Evolutionary conservation across 371 early-diverging fungal genomes (phyloP).

Genomic region (Mucor circinelloides): DNA sequence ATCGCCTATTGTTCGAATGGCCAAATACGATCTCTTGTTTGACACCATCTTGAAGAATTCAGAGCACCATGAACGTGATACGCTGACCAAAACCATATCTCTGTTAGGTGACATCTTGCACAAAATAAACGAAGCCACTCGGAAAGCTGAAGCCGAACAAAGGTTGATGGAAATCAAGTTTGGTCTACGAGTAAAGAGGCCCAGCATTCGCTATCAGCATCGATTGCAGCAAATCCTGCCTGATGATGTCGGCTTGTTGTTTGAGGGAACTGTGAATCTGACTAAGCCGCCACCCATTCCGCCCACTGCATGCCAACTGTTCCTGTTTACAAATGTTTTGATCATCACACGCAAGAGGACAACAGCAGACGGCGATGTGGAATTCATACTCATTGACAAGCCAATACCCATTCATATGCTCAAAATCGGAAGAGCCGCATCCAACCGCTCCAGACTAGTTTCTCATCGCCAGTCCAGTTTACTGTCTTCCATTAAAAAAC

Average conservation of each 20-base stretch:
- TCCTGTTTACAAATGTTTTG: constrained; percentile 13
- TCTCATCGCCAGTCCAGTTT: constrained; percentile 5
- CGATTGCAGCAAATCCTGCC: constrained; percentile 9
- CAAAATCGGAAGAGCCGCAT: background rate
- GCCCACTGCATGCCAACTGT: constrained; percentile 6
- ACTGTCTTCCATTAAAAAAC: constrained; percentile 13
- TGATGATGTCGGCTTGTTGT: constrained; percentile 11
- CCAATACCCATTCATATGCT: constrained; percentile 19
- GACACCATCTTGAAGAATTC: constrained; percentile 12
- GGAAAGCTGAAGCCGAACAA: constrained; percentile 15
- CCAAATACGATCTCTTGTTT: constrained; percentile 8
- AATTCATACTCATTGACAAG: constrained; percentile 13
- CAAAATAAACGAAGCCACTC: constrained; percentile 22
- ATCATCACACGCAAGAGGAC: constrained; percentile 8
- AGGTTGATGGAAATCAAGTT: constrained; percentile 13
- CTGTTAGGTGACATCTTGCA: constrained; percentile 5
- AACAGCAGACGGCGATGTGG: background rate
- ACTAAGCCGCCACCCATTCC: background rate
- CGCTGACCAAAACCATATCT: background rate
- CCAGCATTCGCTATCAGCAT: background rate
- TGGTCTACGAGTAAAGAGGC: background rate
- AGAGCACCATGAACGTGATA: background rate
- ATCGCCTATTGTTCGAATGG: constrained; percentile 8
- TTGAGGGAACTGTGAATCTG: constrained; percentile 6
- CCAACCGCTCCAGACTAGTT: background rate